A percentile compares a stretch with the other conserved stretches of the same genome.
phyloP scores from a whole-genome alignment of 768 basidiomycete species.

The Boletellus ananas region DNA sequence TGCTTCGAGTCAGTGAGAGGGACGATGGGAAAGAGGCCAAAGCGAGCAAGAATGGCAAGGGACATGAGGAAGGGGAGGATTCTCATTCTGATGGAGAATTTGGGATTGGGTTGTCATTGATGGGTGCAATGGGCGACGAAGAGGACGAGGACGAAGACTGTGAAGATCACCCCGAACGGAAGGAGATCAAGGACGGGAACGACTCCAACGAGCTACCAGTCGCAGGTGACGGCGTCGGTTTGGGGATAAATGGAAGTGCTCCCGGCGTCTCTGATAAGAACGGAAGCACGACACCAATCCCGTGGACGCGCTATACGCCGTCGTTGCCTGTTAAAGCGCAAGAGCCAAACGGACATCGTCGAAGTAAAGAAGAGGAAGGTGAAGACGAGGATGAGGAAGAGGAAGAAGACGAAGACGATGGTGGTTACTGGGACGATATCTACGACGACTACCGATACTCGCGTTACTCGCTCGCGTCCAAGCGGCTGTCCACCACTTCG shows the following conservation, averaged over 20 bases:
- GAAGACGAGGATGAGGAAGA: conserved; percentile 12
- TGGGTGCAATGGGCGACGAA: conserved; percentile 46
- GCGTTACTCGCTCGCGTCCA: conserved; percentile 48
- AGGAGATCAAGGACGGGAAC: not conserved
- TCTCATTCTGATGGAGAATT: conserved; percentile 54
- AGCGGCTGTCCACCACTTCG: conserved; percentile 21
- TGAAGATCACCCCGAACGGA: conserved; percentile 6
- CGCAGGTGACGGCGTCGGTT: conserved; percentile 2
- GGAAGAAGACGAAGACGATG: conserved; percentile 29
- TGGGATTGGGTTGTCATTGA: conserved; percentile 66
- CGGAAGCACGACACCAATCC: conserved; percentile 12
- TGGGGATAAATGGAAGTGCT: conserved; percentile 3
- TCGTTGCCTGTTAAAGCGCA: conserved; percentile 14
- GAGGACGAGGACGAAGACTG: conserved; percentile 22
- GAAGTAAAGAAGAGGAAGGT: conserved; percentile 7
- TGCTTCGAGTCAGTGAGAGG: not conserved
- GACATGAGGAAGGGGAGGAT: conserved; percentile 9
- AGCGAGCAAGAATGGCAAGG: not conserved
- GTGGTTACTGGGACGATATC: conserved; percentile 67
- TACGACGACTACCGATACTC: conserved; percentile 82
- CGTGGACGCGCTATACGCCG: conserved; percentile 31
- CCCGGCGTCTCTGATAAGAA: not conserved
- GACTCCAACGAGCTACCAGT: not conserved
- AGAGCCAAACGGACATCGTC: not conserved
- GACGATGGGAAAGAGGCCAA: not conserved